Evolutionary conservation across 495 filamentous ascomycete genomes (phyloP), one percentile per base, ranked within the genome.

Genomic region (Xylaria acuta): DNA sequence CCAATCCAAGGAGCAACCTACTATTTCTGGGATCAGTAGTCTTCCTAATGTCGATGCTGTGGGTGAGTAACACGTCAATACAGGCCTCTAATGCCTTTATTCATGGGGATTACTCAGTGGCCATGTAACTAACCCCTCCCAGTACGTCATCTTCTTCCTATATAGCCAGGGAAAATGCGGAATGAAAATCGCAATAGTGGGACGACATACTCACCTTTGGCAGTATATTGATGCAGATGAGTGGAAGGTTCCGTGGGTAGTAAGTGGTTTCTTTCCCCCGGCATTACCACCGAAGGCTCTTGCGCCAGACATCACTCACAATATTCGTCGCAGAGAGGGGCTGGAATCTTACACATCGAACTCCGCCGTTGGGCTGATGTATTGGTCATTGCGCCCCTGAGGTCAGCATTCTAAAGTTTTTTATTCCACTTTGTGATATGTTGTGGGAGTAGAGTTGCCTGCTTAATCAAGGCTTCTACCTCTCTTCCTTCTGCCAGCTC

Each of bases 281-380:
- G 1, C 1, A 34, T 34, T 36, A n/a, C 25, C 34, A 36, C 34
- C 38, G 32, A 60, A 60, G 32, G 2, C 32, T n/a, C 32, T 41
- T 41, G 8, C 47, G 9, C 20, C 32, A 32, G 38, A 32, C 14
- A 25, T 18, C 58, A 18, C 70, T 72, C 8, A 72, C 59, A 67
- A n/a, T 11, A 18, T 38, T 22, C 27, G 38, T 36, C 32, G 22
- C 85, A 83, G 8, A 82, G 92, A 4, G 91, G 89, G 0, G 85
- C 84, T 30, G 80, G 81, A 4, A 94, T 98, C 38, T 81, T 97
- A 58, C 95, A 98, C 74, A 97, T 98, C 70, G 93, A 96, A 81
- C 82, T 94, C 68, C 85, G 93, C 53, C 85, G 88, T 14, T 79
- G 77, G 95, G 92, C 93, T 0, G 87, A 97, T 82, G 71, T 97